phyloP scores from a whole-genome alignment of 805 yeast genomes.

The Kodamaea jinghongensis region DNA sequence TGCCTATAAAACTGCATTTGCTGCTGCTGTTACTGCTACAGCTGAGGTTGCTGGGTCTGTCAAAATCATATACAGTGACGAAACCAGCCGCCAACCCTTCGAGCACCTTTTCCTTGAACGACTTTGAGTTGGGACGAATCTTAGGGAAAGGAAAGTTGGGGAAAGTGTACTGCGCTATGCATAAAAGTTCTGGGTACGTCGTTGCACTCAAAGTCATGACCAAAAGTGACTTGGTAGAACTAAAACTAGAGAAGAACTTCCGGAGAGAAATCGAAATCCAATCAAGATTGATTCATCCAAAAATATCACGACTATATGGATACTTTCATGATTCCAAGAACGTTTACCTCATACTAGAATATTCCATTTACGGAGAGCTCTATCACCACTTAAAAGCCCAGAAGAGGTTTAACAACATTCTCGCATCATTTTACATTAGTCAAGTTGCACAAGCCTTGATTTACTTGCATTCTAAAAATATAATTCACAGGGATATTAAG shows the following conservation, averaged over 20 bases:
- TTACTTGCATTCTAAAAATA: constrained; percentile 73
- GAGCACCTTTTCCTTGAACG: constrained; percentile 33
- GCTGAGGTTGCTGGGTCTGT: too few relatives aligned
- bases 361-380: constrained; percentile 81
- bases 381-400: constrained; percentile 67
- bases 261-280: constrained; percentile 92
- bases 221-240: constrained; percentile 69
- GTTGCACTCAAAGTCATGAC: constrained; percentile 93
- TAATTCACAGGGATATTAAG: constrained; percentile 90
- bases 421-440: constrained; percentile 74
- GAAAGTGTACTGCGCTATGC: constrained; percentile 83
- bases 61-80: neutral
- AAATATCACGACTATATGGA: constrained; percentile 77
- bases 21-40: constrained; percentile 4
- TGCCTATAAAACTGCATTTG: neutral
- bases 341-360: constrained; percentile 83
- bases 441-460: constrained; percentile 81
- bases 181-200: constrained; percentile 68
- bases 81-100: neutral
- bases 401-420: constrained; percentile 66
- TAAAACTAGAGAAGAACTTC: constrained; percentile 80
- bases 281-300: constrained; percentile 70
- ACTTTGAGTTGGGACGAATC: constrained; percentile 83
- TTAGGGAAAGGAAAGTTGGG: constrained; percentile 95
- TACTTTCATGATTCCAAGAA: constrained; percentile 79